These are phyloP conservation scores for Paramecium sexaurelia DNA, from an alignment of 73 alveolate genomes.

Conservation along the genomic window DNA sequence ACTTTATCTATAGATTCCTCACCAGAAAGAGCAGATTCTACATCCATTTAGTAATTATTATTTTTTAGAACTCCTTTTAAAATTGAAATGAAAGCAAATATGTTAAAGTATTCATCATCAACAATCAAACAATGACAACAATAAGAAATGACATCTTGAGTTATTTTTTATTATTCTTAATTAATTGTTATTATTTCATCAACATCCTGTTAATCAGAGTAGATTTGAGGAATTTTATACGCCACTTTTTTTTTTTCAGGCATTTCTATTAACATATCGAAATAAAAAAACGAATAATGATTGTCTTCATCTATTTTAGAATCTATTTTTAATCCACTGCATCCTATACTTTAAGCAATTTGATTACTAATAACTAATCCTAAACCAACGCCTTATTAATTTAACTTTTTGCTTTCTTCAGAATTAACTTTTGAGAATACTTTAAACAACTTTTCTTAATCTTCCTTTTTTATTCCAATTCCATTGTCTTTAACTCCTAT, in stretches of 20 bases:
- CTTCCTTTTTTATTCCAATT: conserved; percentile 68
- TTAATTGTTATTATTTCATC: not conserved
- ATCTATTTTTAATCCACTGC: not conserved
- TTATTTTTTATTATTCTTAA: not conserved
- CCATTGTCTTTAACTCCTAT: conserved; percentile 73
- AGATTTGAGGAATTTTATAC: not conserved
- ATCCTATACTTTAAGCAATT: conserved; percentile 34
- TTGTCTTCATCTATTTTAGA: not conserved
- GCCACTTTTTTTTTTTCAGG: not conserved
- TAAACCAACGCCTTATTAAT: conserved; percentile 72
- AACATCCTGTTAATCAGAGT: not conserved
- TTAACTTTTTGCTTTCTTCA: conserved; percentile 27
- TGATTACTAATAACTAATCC: conserved; percentile 72
- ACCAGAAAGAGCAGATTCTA: conserved; percentile 39
- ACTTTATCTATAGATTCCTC: conserved; percentile 17
- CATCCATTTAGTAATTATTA: not conserved
- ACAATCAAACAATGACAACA: conserved; percentile 47
- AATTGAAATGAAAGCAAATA: not conserved
- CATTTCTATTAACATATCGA: not conserved
- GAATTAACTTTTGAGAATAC: conserved; percentile 69
- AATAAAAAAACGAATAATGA: not conserved
- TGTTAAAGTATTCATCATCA: conserved; percentile 12
- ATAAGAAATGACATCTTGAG: not conserved
- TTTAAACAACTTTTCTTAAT: conserved; percentile 53
- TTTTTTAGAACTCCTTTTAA: not conserved